A percentile compares a stretch with the other conserved stretches of the same genome.
Evolutionary conservation across 2,329 filamentous ascomycete genomes (phyloP).

Genomic region (Talaromyces atroroseus): DNA sequence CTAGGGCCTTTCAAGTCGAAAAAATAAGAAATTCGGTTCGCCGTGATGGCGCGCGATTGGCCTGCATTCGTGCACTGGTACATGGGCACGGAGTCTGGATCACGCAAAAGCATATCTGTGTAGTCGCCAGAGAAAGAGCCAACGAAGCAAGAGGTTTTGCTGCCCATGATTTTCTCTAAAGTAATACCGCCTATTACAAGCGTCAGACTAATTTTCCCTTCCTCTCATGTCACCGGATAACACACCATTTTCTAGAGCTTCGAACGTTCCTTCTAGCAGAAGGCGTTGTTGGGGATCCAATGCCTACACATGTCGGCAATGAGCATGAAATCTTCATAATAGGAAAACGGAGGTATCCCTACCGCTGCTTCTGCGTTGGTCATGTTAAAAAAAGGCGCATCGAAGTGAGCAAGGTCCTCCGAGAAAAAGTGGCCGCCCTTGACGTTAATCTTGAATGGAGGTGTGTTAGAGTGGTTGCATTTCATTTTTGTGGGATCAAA

Average conservation of each 20-base stretch:
- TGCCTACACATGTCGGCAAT: too few relatives aligned
- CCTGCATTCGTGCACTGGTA: not conserved
- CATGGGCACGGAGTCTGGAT: too few relatives aligned
- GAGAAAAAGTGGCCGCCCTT: not conserved
- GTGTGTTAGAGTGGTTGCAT: not conserved
- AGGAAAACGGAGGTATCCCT: not conserved
- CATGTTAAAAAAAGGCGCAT: slow-evolving; percentile 16
- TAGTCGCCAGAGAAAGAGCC: slow-evolving; percentile 15
- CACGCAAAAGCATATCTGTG: not conserved
- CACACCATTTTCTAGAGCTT: slow-evolving; percentile 33
- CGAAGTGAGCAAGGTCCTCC: slow-evolving; percentile 4
- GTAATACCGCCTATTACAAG: too few relatives aligned
- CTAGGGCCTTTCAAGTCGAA: slow-evolving; percentile 23
- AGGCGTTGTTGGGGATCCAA: slow-evolving; percentile 16
- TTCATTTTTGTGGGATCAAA: too few relatives aligned
- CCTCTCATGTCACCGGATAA: not conserved
- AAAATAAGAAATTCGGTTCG: slow-evolving; percentile 5
- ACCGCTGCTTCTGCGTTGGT: slow-evolving; percentile 10
- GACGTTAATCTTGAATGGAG: not conserved
- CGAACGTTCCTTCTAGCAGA: slow-evolving; percentile 13
- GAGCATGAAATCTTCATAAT: too few relatives aligned
- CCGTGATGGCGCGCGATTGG: slow-evolving; percentile 11
- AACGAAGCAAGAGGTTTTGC: slow-evolving; percentile 17
- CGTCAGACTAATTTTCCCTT: too few relatives aligned
- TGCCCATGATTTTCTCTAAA: not conserved